Evolutionary conservation across 257 asterid species (phyloP).

Genomic region (Buddleja alternifolia): DNA sequence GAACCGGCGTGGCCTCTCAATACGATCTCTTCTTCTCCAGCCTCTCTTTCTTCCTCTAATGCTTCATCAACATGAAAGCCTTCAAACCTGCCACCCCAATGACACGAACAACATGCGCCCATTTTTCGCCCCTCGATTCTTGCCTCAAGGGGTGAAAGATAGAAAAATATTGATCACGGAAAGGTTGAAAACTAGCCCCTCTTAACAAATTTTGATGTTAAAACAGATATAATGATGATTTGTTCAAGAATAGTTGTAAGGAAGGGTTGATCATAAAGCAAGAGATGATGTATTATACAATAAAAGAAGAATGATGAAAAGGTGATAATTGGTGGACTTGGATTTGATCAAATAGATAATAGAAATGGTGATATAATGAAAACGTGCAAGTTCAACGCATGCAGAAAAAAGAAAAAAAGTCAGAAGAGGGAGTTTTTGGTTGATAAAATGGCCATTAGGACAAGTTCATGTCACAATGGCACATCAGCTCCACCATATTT

Average conservation of each 20-base stretch:
- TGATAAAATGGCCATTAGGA: slow-evolving; percentile 40
- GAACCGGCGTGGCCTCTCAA: slow-evolving; percentile 74
- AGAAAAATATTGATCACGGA: slow-evolving; percentile 21
- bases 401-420: slow-evolving; percentile 14
- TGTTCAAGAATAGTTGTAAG: not conserved
- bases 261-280: slow-evolving; percentile 25
- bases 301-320: slow-evolving; percentile 13
- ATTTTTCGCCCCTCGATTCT: slow-evolving; percentile 37
- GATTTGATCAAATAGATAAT: not conserved
- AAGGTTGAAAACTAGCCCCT: not conserved
- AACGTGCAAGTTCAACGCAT: slow-evolving; percentile 11
- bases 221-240: not conserved
- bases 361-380: not conserved
- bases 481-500: slow-evolving; percentile 30
- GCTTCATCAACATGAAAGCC: slow-evolving; percentile 38
- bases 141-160: slow-evolving; percentile 22
- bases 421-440: slow-evolving; percentile 25
- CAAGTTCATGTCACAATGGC: slow-evolving; percentile 36
- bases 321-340: slow-evolving; percentile 13
- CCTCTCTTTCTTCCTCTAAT: slow-evolving; percentile 30
- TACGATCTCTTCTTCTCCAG: slow-evolving; percentile 38
- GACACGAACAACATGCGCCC: slow-evolving; percentile 95
- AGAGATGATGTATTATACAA: slow-evolving; percentile 15
- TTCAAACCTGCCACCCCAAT: slow-evolving; percentile 40
- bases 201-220: not conserved